These are phyloP conservation scores for Garcia nutans DNA, from an alignment of 345 rosid genomes.

Conservation along the genomic window DNA sequence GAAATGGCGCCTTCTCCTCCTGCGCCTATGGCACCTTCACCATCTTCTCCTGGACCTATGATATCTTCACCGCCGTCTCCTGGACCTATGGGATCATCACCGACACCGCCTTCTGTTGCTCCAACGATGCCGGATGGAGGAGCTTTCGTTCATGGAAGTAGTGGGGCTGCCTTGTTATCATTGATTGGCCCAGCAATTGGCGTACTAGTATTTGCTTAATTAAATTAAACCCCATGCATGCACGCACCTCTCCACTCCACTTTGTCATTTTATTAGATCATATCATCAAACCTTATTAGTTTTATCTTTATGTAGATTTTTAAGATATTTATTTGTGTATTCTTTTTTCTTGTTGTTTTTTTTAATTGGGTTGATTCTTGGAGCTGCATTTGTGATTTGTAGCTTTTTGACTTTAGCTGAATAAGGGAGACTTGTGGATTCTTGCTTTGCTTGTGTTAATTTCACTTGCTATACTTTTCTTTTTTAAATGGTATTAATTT, in stretches of 20 bases:
- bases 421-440: slow-evolving; percentile 28
- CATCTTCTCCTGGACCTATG: background rate
- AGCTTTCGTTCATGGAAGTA: slow-evolving; percentile 29
- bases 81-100: background rate
- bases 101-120: background rate
- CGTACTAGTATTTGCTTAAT: slow-evolving; percentile 37
- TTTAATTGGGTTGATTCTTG: slow-evolving; percentile 25
- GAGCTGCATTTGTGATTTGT: slow-evolving; percentile 37
- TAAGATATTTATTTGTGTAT: slow-evolving; percentile 40
- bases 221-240: too few relatives aligned
- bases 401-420: slow-evolving; percentile 30
- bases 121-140: slow-evolving; percentile 20
- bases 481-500: background rate
- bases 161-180: slow-evolving; percentile 26
- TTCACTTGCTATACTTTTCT: background rate
- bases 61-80: background rate
- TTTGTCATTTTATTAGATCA: background rate
- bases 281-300: background rate
- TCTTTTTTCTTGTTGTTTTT: slow-evolving; percentile 16
- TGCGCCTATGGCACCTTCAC: background rate
- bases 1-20: background rate
- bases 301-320: slow-evolving; percentile 23
- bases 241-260: background rate
- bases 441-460: slow-evolving; percentile 6
- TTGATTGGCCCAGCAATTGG: slow-evolving; percentile 42